Conservation (phyloP, 495 filamentous ascomycete species). For the Lasiosphaeria hispida region DNA sequence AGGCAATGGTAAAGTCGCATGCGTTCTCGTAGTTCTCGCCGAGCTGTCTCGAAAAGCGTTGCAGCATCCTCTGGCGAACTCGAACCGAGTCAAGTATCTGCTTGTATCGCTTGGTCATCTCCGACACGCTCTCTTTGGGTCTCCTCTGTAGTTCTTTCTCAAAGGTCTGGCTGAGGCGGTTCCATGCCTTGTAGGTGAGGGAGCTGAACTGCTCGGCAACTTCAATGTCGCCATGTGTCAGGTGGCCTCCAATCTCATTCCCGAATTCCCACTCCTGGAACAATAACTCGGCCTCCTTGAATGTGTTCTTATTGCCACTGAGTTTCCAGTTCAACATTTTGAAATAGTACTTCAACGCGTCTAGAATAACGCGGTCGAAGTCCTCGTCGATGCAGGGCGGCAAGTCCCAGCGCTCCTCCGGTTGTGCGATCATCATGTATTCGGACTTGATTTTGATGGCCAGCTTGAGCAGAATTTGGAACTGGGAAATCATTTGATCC, state of each 20-base stretch:
- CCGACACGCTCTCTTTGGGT: constrained; percentile 74
- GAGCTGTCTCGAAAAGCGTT: constrained; percentile 77
- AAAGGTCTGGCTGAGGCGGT: constrained; percentile 83
- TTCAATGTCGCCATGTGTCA: constrained; percentile 91
- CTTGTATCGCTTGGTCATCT: constrained; percentile 97
- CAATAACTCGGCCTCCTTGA: constrained; percentile 96
- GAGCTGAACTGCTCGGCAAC: constrained; percentile 98
- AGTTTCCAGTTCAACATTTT: constrained; percentile 96
- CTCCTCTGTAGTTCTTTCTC: constrained; percentile 83
- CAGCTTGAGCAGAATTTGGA: constrained; percentile 86
- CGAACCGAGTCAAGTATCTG: constrained; percentile 91
- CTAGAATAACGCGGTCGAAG: constrained; percentile 92
- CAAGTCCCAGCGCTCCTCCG: constrained; percentile 90
- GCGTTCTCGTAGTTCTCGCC: constrained; percentile 94
- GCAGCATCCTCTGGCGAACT: constrained; percentile 80
- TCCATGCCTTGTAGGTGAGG: constrained; percentile 85
- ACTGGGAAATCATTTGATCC: constrained; percentile 95
- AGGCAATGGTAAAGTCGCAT: constrained; percentile 83
- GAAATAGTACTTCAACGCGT: constrained; percentile 96
- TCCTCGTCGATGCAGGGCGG: constrained; percentile 96
- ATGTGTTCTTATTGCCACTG: constrained; percentile 96
- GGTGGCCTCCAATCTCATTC: constrained; percentile 82
- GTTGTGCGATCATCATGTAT: constrained; percentile 77
- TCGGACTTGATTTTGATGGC: constrained; percentile 89
- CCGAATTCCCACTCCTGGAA: constrained; percentile 98